Evolutionary conservation across 2,329 filamentous ascomycete species (phyloP), one percentile per base, ranked within the genome.

Genomic region (Myriosclerotinia curreyana): DNA sequence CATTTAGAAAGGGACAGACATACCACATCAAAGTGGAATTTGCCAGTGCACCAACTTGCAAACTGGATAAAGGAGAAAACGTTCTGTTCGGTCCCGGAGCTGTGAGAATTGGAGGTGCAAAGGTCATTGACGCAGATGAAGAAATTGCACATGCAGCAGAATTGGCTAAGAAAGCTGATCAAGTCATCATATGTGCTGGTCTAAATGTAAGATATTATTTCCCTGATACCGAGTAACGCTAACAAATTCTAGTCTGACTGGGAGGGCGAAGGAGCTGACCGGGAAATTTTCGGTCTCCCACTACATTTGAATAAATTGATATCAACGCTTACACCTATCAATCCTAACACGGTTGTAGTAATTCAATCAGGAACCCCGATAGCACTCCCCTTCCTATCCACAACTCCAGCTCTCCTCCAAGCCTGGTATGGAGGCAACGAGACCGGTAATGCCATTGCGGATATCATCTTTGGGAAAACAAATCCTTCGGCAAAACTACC

Each of bases 381-480:
- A 31, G 80, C 83, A 62, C 88, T 92, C 86, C 87, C 88, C 0
- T 91, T 87, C 87, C 79, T 84, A 1, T 73, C 78, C 20, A 76
- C 81, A 40, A 83, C 54, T 2, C 73, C 75, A 5, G 83, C 86
- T 2, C 78, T 92, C 2, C 72, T 92, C 0, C 89, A 94, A 71
- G 90, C 90, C 9, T 95, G 90, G 90, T 95, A 92, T 71, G 89
- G 90, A 66, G 91, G 91, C n/a, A 91, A 95, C 71, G 91, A 95
- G 77, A 89, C 88, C 6, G 91, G 91, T 7, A 92, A 93, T 72
- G 87, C 86, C 14, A 88, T 96, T 66, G 90, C 89, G 0, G 90
- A 94, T 69, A 82, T 94, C 1, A 76, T 88, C 2, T 84, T 86
- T 66, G 86, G 85, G 51, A 79, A 83, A 62, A 78, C 83, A 56